phyloP scores from a whole-genome alignment of 306 rosid genomes.

The Begonia loranthoides region DNA sequence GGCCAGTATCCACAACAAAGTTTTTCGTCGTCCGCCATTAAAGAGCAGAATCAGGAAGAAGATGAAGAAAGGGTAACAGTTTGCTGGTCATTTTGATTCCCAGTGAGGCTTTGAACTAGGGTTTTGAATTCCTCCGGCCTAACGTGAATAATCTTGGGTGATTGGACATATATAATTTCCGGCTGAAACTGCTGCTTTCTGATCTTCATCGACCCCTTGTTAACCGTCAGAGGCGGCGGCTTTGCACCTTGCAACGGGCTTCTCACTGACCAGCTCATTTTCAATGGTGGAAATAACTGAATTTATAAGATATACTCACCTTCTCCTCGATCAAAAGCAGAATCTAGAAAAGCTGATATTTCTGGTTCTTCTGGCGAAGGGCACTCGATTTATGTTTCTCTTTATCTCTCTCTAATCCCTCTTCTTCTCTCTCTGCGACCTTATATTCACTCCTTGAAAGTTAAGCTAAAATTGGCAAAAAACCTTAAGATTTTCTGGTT shows the following conservation, averaged over 20 bases:
- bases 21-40: not conserved
- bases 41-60: too few relatives aligned
- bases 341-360: too few relatives aligned
- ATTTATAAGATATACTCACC: too few relatives aligned
- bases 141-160: constrained; percentile 30
- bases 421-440: too few relatives aligned
- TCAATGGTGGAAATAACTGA: not conserved
- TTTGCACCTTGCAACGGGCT: constrained; percentile 21
- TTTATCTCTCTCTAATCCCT: too few relatives aligned
- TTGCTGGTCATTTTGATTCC: constrained; percentile 8
- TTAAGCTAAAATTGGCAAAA: too few relatives aligned
- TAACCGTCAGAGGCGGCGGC: constrained; percentile 20
- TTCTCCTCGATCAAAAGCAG: too few relatives aligned
- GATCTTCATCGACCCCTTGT: constrained; percentile 5
- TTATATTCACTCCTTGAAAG: too few relatives aligned
- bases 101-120: constrained; percentile 29
- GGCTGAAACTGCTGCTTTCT: constrained; percentile 7
- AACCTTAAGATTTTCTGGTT: too few relatives aligned
- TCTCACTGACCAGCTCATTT: constrained; percentile 8
- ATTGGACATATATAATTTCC: constrained; percentile 19
- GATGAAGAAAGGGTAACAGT: not conserved
- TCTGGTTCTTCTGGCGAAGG: too few relatives aligned
- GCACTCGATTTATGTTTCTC: too few relatives aligned
- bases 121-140: constrained; percentile 30
- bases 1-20: too few relatives aligned